A percentile compares a stretch with the other conserved stretches of the same genome.
Conservation (phyloP, 352 stramenopile species). For the Peronospora belbahrii region DNA sequence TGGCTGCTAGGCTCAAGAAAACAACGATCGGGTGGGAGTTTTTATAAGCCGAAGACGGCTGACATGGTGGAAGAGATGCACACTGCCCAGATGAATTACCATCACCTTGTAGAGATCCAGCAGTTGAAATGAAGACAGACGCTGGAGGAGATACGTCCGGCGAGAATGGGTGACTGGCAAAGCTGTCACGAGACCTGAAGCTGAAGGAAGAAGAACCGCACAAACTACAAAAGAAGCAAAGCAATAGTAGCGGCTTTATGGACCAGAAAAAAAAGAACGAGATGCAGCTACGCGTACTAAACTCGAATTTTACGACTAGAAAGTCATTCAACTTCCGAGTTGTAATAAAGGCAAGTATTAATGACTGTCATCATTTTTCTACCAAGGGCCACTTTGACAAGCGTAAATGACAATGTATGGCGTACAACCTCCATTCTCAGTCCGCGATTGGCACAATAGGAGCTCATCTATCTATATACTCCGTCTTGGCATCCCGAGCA, state of each 20-base stretch:
- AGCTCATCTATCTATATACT: conserved; percentile 16
- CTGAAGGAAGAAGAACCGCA: conserved; percentile 66
- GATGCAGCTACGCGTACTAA: conserved; percentile 73
- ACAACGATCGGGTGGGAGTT: conserved; percentile 74
- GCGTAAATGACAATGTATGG: neutral
- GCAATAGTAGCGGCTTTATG: conserved; percentile 74
- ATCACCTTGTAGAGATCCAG: conserved; percentile 69
- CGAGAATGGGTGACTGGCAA: conserved; percentile 47
- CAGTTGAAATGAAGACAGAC: conserved; percentile 56
- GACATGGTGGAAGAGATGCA: conserved; percentile 76
- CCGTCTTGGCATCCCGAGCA: conserved; percentile 15
- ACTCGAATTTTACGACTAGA: no score
- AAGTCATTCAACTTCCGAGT: no score
- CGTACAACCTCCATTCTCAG: conserved; percentile 3
- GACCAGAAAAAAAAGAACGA: conserved; percentile 84
- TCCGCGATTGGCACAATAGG: conserved; percentile 16
- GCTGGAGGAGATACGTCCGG: conserved; percentile 44
- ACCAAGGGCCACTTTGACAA: no score
- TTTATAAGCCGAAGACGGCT: conserved; percentile 79
- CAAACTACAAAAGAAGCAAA: conserved; percentile 71
- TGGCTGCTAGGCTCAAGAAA: conserved; percentile 67
- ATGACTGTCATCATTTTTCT: no score
- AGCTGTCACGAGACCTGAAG: conserved; percentile 70
- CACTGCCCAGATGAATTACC: conserved; percentile 48
- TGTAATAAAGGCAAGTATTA: no score